These are phyloP conservation scores for Lipomyces yamanashiensis DNA, from an alignment of 805 yeast genomes.

Conservation along the genomic window DNA sequence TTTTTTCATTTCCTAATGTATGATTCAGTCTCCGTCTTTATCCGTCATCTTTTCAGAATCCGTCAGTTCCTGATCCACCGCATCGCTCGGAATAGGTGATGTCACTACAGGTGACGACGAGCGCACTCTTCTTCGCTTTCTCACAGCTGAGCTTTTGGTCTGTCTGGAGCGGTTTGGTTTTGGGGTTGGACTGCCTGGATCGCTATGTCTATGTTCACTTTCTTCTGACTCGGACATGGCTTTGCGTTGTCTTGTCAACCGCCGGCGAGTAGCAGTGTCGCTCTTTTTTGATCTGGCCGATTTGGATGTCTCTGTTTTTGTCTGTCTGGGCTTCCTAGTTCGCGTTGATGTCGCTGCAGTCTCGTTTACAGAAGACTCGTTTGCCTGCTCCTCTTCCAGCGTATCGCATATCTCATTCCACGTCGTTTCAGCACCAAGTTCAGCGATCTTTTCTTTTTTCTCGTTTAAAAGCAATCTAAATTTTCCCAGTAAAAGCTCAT, in stretches of 20 bases:
- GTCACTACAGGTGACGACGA: background rate
- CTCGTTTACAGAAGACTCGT: background rate
- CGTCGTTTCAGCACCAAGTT: slow-evolving; percentile 4
- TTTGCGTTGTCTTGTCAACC: background rate
- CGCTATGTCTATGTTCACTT: background rate
- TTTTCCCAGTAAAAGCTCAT: slow-evolving; percentile 12
- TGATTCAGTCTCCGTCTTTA: background rate
- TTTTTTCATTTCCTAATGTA: background rate
- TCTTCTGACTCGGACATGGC: background rate
- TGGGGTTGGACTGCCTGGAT: background rate
- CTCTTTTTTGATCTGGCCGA: background rate
- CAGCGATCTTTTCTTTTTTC: slow-evolving; percentile 23
- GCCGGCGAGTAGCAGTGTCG: background rate
- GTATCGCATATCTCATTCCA: background rate
- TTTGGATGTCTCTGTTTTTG: background rate
- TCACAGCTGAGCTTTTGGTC: background rate
- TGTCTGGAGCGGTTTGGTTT: background rate
- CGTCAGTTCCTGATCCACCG: background rate
- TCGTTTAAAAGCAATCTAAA: slow-evolving; percentile 16
- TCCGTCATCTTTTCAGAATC: slow-evolving; percentile 8
- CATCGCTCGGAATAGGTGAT: background rate
- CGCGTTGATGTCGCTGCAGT: background rate
- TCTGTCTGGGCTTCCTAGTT: background rate
- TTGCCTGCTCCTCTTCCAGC: background rate
- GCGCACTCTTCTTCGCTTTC: background rate